Conservation (phyloP, 495 filamentous ascomycete genomes). For the Eremomyces bilateralis region DNA sequence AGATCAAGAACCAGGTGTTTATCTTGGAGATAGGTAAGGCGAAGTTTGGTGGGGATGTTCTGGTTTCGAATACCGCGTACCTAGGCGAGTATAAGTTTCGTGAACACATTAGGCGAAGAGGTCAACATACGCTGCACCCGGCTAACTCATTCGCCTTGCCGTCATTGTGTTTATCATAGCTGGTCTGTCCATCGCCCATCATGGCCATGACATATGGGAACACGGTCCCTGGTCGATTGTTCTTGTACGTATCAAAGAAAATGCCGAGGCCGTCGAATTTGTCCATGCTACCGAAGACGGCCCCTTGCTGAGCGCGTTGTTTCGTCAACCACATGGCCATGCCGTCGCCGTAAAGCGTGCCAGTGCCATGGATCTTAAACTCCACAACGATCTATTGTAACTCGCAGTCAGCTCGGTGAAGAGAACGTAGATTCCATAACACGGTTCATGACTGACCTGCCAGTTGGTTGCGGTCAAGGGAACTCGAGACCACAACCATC, state of each 20-base stretch:
- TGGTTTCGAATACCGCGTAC: constrained; percentile 72
- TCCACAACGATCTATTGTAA: constrained; percentile 60
- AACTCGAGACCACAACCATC: constrained; percentile 84
- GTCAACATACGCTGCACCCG: constrained; percentile 55
- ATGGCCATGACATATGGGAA: constrained; percentile 99
- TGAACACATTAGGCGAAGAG: background rate
- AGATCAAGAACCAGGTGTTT: constrained; percentile 77
- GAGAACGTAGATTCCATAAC: constrained; percentile 17
- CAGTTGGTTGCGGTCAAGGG: constrained; percentile 97
- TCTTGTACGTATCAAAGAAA: constrained; percentile 99
- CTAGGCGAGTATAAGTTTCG: constrained; percentile 14
- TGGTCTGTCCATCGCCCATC: constrained; percentile 75
- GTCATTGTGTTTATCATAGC: constrained; percentile 86
- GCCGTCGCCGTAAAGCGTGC: constrained; percentile 85
- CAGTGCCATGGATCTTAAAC: constrained; percentile 68
- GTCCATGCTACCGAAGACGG: constrained; percentile 77
- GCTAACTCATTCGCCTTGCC: constrained; percentile 84
- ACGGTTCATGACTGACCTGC: too few relatives aligned
- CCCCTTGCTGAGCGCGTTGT: constrained; percentile 57
- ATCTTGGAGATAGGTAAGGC: constrained; percentile 91
- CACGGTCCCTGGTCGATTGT: constrained; percentile 82
- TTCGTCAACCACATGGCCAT: constrained; percentile 98
- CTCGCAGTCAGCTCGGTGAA: constrained; percentile 3
- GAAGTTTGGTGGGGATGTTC: constrained; percentile 58
- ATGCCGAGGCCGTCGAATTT: constrained; percentile 86